Evolutionary conservation across 2,329 filamentous ascomycete genomes (phyloP), one percentile per base, ranked within the genome.

Genomic region (Calonectria multiphialidica): DNA sequence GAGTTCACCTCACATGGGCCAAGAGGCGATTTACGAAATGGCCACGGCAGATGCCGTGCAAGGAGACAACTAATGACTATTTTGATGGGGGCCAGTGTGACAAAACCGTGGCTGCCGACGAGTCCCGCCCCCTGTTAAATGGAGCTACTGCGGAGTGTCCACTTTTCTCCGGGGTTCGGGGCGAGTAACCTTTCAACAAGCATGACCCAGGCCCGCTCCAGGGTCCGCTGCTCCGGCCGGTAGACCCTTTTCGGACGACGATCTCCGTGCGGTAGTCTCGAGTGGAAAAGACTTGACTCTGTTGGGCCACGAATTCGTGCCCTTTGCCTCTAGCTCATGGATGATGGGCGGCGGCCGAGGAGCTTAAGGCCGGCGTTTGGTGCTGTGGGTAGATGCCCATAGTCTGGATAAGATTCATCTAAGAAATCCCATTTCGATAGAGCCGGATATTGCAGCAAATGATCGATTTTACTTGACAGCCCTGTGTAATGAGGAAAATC

Each of bases 301-400:
- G 69, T 79, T 79, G 75, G 72, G 72, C 35, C 72, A 77, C 70
- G 65, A 68, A 66, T 70, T 69, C 64, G 69, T 62, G 74, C 67
- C 66, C 74, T 76, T 67, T 63, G 47, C 49, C 64, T 75, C 57
- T 76, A 65, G 73, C 74, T 69, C 66, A 69, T 77, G 72, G 72
- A 73, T 70, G 23, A 76, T 71, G 74, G 73, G 76, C 81, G 80
- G 80, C 80, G 80, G 79, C 81, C 81, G 78, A 80, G 72, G 72
- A 72, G 66, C 72, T 79, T 80, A 78, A 73, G 76, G 77, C 78
- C 78, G 80, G 80, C 68, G 76, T 79, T 79, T 78, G 72, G 62
- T 15, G 15, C 25, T 42, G 66, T 50, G 66, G 55, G 66, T 73
- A 75, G 65, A 72, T 75, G 66, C 69, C 66, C 74, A 72, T 75